These are phyloP conservation scores for Ustanciosporium gigantosporum DNA, from an alignment of 1,284 basidiomycete genomes.

Conservation along the genomic window DNA sequence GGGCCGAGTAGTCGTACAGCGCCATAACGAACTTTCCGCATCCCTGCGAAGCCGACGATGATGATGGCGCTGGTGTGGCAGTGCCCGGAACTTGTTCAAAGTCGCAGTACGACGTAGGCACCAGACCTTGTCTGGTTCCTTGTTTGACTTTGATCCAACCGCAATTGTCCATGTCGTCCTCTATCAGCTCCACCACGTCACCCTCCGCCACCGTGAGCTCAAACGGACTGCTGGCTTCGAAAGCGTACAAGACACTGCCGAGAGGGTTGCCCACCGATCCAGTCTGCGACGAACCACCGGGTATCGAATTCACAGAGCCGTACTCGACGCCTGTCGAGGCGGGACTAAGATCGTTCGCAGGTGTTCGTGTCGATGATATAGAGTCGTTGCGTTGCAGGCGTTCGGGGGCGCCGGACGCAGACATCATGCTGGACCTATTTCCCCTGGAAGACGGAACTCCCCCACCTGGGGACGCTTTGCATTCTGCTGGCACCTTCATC, in stretches of 20 bases:
- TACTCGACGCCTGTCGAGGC: neutral
- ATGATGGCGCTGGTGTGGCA: neutral
- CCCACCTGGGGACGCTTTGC: constrained; percentile 24
- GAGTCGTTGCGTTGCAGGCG: neutral
- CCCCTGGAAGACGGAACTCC: neutral
- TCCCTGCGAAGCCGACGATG: constrained; percentile 13
- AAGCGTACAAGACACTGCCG: constrained; percentile 29
- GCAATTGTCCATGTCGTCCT: constrained; percentile 35
- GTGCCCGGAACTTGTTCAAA: constrained; percentile 1
- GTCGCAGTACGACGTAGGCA: constrained; percentile 41
- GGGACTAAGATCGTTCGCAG: neutral
- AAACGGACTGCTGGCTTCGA: constrained; percentile 40
- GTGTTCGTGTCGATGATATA: neutral
- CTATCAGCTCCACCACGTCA: constrained; percentile 34
- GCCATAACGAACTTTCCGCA: constrained; percentile 29
- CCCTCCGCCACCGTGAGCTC: constrained; percentile 42
- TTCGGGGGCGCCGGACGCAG: neutral
- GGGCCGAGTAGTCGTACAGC: constrained; percentile 42
- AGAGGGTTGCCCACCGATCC: neutral
- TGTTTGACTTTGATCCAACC: constrained; percentile 45
- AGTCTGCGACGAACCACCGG: neutral
- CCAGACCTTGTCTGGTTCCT: constrained; percentile 21
- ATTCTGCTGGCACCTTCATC: constrained; percentile 49
- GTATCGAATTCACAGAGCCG: neutral
- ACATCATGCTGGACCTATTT: neutral